These are phyloP conservation scores for Colletotrichum spaethianum DNA, from an alignment of 2,329 filamentous ascomycete genomes.

Conservation along the genomic window DNA sequence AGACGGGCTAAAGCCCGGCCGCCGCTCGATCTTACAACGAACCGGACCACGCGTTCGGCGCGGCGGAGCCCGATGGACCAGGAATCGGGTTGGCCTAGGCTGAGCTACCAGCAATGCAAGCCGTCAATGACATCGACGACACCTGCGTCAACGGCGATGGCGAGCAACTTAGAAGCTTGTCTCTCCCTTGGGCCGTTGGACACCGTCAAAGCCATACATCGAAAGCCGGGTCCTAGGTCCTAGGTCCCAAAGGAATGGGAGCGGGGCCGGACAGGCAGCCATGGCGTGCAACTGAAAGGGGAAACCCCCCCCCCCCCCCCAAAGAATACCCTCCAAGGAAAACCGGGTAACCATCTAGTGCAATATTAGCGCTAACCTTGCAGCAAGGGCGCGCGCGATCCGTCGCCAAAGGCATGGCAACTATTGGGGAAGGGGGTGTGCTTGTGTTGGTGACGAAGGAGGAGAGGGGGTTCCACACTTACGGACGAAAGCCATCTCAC, in stretches of 20 bases:
- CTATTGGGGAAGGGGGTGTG: conserved; percentile 12
- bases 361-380: conserved; percentile 17
- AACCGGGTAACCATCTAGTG: not conserved
- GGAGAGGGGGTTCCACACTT: conserved; percentile 14
- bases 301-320: too few species aligned
- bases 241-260: conserved; percentile 28
- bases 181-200: not conserved
- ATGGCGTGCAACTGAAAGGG: conserved; percentile 1
- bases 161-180: not conserved
- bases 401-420: conserved; percentile 8
- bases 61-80: not conserved
- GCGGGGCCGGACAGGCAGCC: conserved; percentile 21
- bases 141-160: not conserved
- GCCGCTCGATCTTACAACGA: too few species aligned
- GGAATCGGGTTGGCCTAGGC: not conserved
- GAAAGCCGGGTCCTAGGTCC: not conserved
- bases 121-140: not conserved
- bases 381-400: conserved; percentile 4
- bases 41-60: not conserved
- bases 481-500: conserved; percentile 27
- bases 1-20: not conserved
- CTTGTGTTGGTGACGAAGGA: not conserved
- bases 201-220: not conserved
- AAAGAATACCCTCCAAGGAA: too few species aligned
- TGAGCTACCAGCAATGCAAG: not conserved